These are phyloP conservation scores for Spathaspora sp. DNA, from an alignment of 805 yeast genomes.

Conservation along the genomic window DNA sequence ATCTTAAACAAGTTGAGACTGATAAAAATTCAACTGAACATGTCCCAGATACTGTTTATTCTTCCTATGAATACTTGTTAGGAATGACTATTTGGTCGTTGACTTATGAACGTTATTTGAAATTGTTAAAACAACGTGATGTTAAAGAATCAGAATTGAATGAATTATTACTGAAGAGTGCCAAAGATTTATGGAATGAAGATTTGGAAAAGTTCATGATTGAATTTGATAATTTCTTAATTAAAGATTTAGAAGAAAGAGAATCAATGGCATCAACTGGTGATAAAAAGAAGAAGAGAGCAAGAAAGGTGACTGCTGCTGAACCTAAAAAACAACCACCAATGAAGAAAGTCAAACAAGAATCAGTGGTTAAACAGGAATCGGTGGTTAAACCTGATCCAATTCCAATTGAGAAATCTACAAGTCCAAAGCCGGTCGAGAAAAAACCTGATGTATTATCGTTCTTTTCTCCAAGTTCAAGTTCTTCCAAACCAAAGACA, in stretches of 20 bases:
- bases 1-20: constrained; percentile 5
- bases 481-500: constrained; percentile 3
- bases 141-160: constrained; percentile 71
- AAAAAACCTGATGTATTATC: constrained; percentile 18
- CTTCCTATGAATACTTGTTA: constrained; percentile 79
- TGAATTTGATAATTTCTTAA: constrained; percentile 66
- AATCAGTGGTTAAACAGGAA: constrained; percentile 10
- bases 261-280: constrained; percentile 45
- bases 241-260: constrained; percentile 60
- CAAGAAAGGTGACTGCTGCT: constrained; percentile 8
- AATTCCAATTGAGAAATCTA: background rate
- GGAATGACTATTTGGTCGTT: constrained; percentile 94
- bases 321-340: constrained; percentile 7
- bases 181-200: constrained; percentile 83
- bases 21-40: constrained; percentile 32
- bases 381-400: constrained; percentile 6
- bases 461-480: constrained; percentile 16
- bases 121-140: constrained; percentile 67
- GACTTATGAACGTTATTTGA: constrained; percentile 85
- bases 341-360: constrained; percentile 10
- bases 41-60: constrained; percentile 50
- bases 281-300: constrained; percentile 35
- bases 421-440: constrained; percentile 2
- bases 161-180: constrained; percentile 57
- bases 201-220: constrained; percentile 75